Evolutionary conservation across 805 yeast genomes (phyloP).

Genomic region (Nakazawaea ernobii): DNA sequence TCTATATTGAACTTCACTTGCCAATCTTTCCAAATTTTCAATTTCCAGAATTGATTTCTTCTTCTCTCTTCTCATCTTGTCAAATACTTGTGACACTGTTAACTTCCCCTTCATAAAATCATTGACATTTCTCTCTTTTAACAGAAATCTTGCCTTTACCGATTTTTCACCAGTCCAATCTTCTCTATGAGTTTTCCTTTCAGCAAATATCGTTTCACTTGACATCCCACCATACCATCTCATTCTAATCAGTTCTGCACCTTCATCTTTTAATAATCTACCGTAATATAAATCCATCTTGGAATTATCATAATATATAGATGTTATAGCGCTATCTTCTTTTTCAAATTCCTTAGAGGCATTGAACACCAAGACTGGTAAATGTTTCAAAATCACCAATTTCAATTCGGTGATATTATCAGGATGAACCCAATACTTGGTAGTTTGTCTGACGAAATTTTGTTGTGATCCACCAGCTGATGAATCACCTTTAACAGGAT

Average conservation of each 20-base stretch:
- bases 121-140: conserved; percentile 88
- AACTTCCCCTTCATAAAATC: conserved; percentile 76
- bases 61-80: conserved; percentile 88
- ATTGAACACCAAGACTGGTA: conserved; percentile 95
- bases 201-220: conserved; percentile 67
- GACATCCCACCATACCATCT: conserved; percentile 99
- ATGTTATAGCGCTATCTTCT: conserved; percentile 94
- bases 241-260: conserved; percentile 96
- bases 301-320: conserved; percentile 90
- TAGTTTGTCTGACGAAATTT: conserved; percentile 96
- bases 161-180: conserved; percentile 89
- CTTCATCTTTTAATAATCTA: conserved; percentile 91
- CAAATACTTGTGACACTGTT: conserved; percentile 86
- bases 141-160: conserved; percentile 93
- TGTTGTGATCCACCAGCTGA: conserved; percentile 98
- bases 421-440: conserved; percentile 99
- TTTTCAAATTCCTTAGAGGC: conserved; percentile 92
- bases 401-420: conserved; percentile 96
- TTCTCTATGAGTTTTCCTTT: conserved; percentile 96
- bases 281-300: conserved; percentile 91
- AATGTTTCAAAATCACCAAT: conserved; percentile 84
- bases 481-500: conserved; percentile 66
- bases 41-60: conserved; percentile 83
- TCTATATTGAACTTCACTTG: conserved; percentile 82
- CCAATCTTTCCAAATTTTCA: conserved; percentile 86